phyloP scores from a whole-genome alignment of 768 basidiomycete species.

The Leccinum imitatum region DNA sequence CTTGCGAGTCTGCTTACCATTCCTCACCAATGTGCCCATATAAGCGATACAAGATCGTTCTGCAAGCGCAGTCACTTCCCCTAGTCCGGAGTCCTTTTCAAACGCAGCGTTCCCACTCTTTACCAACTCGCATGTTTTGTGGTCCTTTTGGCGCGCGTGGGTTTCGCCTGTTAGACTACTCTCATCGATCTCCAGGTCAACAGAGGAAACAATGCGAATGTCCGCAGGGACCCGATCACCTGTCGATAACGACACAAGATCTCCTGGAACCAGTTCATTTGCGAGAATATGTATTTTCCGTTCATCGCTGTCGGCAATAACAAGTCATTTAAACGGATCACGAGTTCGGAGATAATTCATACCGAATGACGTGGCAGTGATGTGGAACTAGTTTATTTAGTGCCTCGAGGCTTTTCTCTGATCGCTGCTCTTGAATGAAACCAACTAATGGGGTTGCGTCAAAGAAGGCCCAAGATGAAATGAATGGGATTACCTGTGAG shows the following conservation, averaged over 20 bases:
- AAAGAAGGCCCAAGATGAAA: neutral
- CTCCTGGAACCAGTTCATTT: slow-evolving; percentile 95
- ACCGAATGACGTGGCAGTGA: slow-evolving; percentile 88
- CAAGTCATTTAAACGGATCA: neutral
- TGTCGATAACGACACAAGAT: slow-evolving; percentile 84
- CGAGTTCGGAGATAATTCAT: slow-evolving; percentile 6
- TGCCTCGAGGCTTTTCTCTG: slow-evolving; percentile 92
- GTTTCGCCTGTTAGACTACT: slow-evolving; percentile 96
- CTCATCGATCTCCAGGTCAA: slow-evolving; percentile 93
- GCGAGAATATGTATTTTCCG: slow-evolving; percentile 79
- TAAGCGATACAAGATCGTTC: slow-evolving; percentile 88
- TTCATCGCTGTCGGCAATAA: slow-evolving; percentile 37
- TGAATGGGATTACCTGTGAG: slow-evolving; percentile 68
- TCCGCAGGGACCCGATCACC: slow-evolving; percentile 96
- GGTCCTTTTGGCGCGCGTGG: slow-evolving; percentile 67
- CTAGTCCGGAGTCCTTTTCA: slow-evolving; percentile 35
- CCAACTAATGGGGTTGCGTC: slow-evolving; percentile 53
- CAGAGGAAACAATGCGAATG: slow-evolving; percentile 74
- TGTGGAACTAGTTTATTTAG: slow-evolving; percentile 97
- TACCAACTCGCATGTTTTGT: slow-evolving; percentile 52
- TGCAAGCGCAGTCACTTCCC: slow-evolving; percentile 57
- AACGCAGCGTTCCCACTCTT: slow-evolving; percentile 16
- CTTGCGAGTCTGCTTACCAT: slow-evolving; percentile 49
- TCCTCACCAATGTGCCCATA: slow-evolving; percentile 94
- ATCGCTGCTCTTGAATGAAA: slow-evolving; percentile 93